phyloP scores from a whole-genome alignment of 495 filamentous ascomycete species.

The Penicillium lagena region DNA sequence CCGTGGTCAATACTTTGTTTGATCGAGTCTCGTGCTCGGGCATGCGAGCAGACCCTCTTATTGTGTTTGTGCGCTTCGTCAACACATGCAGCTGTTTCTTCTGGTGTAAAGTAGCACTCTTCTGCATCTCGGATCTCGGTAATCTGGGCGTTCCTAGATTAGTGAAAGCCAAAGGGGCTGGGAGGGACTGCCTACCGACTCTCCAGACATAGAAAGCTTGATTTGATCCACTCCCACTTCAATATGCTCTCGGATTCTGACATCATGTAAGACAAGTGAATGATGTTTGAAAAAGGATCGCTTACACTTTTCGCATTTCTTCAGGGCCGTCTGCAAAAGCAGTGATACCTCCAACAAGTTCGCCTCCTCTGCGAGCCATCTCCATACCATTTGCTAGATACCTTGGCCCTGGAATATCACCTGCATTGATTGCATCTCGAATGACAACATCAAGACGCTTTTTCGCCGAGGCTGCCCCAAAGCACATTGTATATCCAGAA shows the following conservation, averaged over 20 bases:
- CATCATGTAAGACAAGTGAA: background rate
- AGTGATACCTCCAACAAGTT: constrained; percentile 40
- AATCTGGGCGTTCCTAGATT: constrained; percentile 7
- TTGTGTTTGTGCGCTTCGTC: constrained; percentile 43
- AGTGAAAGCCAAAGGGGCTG: background rate
- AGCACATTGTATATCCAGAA: constrained; percentile 43
- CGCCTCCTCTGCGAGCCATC: constrained; percentile 38
- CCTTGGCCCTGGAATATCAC: constrained; percentile 46
- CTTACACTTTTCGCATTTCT: constrained; percentile 35
- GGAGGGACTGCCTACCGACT: constrained; percentile 18
- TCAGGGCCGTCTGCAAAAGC: constrained; percentile 39
- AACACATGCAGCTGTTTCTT: constrained; percentile 44
- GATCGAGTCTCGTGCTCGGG: constrained; percentile 42
- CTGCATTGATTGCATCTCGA: constrained; percentile 48
- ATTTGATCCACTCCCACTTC: constrained; percentile 44
- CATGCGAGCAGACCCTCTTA: constrained; percentile 43
- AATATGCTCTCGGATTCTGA: constrained; percentile 33
- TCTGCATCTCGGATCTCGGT: constrained; percentile 34
- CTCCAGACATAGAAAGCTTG: constrained; percentile 48
- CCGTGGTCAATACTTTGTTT: constrained; percentile 37
- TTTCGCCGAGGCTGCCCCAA: constrained; percentile 45
- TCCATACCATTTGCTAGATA: constrained; percentile 45
- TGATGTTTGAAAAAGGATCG: too few species aligned
- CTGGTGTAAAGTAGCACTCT: constrained; percentile 43
- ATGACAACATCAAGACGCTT: constrained; percentile 43